Conservation (phyloP, 148 eudicot genomes). For the Vaccinium corymbosum region DNA sequence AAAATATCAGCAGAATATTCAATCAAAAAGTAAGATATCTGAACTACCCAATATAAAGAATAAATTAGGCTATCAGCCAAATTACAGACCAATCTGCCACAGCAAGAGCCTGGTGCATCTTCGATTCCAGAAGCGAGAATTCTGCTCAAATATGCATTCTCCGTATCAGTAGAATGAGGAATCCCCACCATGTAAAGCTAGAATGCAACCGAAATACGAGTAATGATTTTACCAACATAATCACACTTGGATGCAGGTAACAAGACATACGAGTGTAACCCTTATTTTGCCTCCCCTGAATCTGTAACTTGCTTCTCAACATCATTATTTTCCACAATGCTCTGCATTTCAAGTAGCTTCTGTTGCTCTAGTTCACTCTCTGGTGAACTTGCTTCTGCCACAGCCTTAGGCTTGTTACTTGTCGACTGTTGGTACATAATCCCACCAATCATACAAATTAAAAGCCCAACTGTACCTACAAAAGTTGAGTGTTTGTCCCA, state of each 20-base stretch:
- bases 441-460: constrained; percentile 94
- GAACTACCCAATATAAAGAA: background rate
- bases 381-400: constrained; percentile 35
- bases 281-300: constrained; percentile 37
- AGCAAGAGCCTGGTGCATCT: background rate
- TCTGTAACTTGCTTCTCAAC: constrained; percentile 29
- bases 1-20: background rate
- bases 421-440: constrained; percentile 81
- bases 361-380: constrained; percentile 55
- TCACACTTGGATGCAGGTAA: background rate
- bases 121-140: background rate
- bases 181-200: no score
- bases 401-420: constrained; percentile 55
- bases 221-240: background rate
- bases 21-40: background rate
- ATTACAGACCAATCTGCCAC: background rate
- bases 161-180: background rate
- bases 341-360: constrained; percentile 80
- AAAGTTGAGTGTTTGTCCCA: constrained; percentile 92
- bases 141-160: background rate
- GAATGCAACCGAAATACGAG: background rate
- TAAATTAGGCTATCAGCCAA: background rate
- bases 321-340: constrained; percentile 26
- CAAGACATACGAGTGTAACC: background rate
- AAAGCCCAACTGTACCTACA: constrained; percentile 84